phyloP scores from a whole-genome alignment of 2,329 filamentous ascomycete species.

The Alternaria gansuensis region DNA sequence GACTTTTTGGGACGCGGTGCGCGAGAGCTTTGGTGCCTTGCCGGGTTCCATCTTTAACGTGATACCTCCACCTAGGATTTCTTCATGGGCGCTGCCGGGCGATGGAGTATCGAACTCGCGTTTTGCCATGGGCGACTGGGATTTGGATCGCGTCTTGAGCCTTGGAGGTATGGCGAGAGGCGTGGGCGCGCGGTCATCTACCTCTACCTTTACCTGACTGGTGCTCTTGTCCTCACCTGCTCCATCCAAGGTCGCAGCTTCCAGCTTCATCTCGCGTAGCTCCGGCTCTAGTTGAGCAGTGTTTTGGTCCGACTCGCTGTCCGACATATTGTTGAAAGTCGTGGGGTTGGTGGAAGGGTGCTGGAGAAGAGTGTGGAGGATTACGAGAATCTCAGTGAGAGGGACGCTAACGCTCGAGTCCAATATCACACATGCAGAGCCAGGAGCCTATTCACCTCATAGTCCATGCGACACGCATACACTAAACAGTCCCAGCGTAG shows the following conservation, averaged over 20 bases:
- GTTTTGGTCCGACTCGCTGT: slow-evolving; percentile 47
- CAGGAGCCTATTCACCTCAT: slow-evolving; percentile 39
- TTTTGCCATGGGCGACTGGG: slow-evolving; percentile 47
- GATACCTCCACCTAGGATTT: slow-evolving; percentile 68
- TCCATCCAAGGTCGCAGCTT: slow-evolving; percentile 41
- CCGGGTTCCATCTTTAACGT: slow-evolving; percentile 68
- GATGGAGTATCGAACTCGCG: slow-evolving; percentile 49
- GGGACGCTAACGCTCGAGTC: slow-evolving; percentile 30
- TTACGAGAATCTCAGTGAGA: slow-evolving; percentile 20
- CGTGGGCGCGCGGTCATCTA: slow-evolving; percentile 37
- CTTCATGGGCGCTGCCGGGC: slow-evolving; percentile 57
- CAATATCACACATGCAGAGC: slow-evolving; percentile 33
- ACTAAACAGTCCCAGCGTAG: slow-evolving; percentile 5
- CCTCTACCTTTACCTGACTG: slow-evolving; percentile 43
- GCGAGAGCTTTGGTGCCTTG: slow-evolving; percentile 74
- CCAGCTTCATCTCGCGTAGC: slow-evolving; percentile 58
- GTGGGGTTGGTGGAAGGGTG: slow-evolving; percentile 27
- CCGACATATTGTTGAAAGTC: slow-evolving; percentile 50
- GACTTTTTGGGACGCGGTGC: slow-evolving; percentile 77
- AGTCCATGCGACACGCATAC: slow-evolving; percentile 27
- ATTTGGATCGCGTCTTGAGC: slow-evolving; percentile 41
- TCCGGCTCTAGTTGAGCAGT: slow-evolving; percentile 54
- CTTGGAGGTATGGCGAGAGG: slow-evolving; percentile 41
- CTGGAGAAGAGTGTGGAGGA: slow-evolving; percentile 17
- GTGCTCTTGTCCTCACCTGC: slow-evolving; percentile 30